phyloP scores from a whole-genome alignment of 2,329 filamentous ascomycete species.

The Colletotrichum shisoi region DNA sequence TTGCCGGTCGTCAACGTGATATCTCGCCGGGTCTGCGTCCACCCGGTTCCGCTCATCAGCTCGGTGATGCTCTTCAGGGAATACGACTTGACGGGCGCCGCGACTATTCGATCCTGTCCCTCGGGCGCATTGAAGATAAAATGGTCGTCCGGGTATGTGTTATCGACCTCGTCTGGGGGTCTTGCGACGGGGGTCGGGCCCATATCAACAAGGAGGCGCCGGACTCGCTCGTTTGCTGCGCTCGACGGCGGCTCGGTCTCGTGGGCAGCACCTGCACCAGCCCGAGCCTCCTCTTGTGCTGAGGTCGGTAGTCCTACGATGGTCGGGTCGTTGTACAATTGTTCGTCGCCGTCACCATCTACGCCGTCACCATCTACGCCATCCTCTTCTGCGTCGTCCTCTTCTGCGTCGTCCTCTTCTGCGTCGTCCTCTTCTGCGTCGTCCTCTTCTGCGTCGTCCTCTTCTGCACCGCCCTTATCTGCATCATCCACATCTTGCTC shows the following conservation, averaged over 20 bases:
- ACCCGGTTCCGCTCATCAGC: conserved; percentile 23
- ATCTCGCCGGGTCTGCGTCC: not conserved
- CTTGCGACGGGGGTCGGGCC: conserved; percentile 1
- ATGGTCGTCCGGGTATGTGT: conserved; percentile 24
- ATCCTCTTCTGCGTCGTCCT: not conserved
- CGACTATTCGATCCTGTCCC: not conserved
- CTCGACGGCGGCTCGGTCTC: not conserved
- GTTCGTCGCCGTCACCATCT: not conserved
- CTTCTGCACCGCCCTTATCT: not conserved
- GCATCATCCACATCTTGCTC: not conserved
- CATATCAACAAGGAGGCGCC: conserved; percentile 11
- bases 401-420: not conserved
- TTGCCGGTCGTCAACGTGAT: not conserved
- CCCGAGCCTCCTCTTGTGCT: not conserved
- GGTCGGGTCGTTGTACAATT: conserved; percentile 29
- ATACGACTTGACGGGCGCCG: not conserved
- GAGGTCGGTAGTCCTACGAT: conserved; percentile 8
- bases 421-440: not conserved
- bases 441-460: not conserved
- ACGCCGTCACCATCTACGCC: not conserved
- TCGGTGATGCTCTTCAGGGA: conserved; percentile 19
- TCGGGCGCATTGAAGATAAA: conserved; percentile 20
- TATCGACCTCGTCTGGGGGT: not conserved
- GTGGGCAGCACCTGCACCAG: not conserved
- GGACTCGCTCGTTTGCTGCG: conserved; percentile 1